Evolutionary conservation across 768 basidiomycete genomes (phyloP).

Genomic region (Pleurotus cornucopiae): DNA sequence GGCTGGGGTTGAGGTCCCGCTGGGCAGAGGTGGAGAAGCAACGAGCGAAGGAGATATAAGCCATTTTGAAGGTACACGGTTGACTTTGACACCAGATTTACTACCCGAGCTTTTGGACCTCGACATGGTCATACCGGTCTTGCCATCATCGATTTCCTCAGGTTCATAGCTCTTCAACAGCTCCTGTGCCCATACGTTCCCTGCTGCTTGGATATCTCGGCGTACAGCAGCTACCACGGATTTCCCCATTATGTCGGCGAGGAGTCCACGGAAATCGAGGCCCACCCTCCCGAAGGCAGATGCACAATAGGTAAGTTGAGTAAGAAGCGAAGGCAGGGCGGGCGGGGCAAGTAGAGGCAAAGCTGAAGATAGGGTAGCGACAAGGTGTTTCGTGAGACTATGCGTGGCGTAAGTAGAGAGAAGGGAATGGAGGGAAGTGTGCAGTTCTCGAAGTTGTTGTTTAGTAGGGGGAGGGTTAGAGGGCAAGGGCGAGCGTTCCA

Average conservation of each 20-base stretch:
- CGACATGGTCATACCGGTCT: slow-evolving; percentile 2
- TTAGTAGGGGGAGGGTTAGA: slow-evolving; percentile 13
- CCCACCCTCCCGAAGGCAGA: slow-evolving; percentile 90
- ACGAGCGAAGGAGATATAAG: slow-evolving; percentile 34
- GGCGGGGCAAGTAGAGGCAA: slow-evolving; percentile 60
- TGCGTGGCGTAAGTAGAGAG: slow-evolving; percentile 63
- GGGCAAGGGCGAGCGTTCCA: slow-evolving; percentile 52
- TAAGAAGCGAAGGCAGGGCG: slow-evolving; percentile 77
- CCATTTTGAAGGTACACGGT: slow-evolving; percentile 44
- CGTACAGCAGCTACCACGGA: slow-evolving; percentile 59
- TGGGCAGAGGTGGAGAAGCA: slow-evolving; percentile 24
- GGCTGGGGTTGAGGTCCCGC: slow-evolving; percentile 21
- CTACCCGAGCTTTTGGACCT: slow-evolving; percentile 2
- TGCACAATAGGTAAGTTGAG: slow-evolving; percentile 92
- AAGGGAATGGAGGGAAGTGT: slow-evolving; percentile 39
- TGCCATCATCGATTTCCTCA: slow-evolving; percentile 4
- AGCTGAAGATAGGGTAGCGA: slow-evolving; percentile 50
- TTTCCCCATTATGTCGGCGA: slow-evolving; percentile 61
- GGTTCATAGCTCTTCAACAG: slow-evolving; percentile 19
- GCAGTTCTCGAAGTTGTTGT: slow-evolving; percentile 15
- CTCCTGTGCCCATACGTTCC: slow-evolving; percentile 28
- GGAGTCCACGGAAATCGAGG: slow-evolving; percentile 75
- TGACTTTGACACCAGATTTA: slow-evolving; percentile 10
- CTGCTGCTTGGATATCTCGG: slow-evolving; percentile 43
- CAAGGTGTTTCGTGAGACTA: slow-evolving; percentile 58